Base-by-base conservation (phyloP, 148 eudicot species). In the Fallopia convolvulus region DNA sequence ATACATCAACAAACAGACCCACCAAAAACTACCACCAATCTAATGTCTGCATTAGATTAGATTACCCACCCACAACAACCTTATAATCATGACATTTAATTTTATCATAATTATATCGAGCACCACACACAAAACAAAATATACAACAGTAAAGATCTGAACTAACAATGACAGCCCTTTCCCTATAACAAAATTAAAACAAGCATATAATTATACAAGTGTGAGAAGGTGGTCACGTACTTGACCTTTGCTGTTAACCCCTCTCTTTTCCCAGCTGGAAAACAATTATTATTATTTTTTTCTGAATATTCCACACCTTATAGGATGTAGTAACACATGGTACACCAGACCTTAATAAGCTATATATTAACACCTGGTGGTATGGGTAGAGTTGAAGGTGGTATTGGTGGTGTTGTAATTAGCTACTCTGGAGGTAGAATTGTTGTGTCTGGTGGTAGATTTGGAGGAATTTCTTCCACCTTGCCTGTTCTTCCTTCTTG, bases 401-500 rank as follows among this genome's bases (percentile, higher is more conserved):
- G 30, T 26, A 26, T 26, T 26, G 30, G 4, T 68, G 44, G 40
- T 36, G 72, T 15, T 68, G 72, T 17, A 33, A 10, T 52, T 14
- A 68, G 72, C 17, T 14, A 68, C 46, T 33, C 36, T 33, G 72
- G 72, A 39, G 44, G 17, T 3, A 30, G 39, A 11, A 3, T 26
- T 26, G 30, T 12, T 61, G 36, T 61, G 70, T 30, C 36, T 61
- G 44, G 21, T 36, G 42, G 10, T 17, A 39, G 72, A 68, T 36
- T 68, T 68, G 72, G 42, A 15, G 42, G 72, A 17, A 5, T 39
- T n/a, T 18, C 20, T 44, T 17, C 60, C 55, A 15, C 79, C 80
- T 74, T 89, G 92, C 80, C 76, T 82, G 81, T 76, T 84, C 76
- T 83, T 88, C 72, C 93, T 87, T 77, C 91, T 87, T 5, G 83